Conservation (phyloP, 306 rosid genomes). For the Fragaria nilgerrensis region DNA sequence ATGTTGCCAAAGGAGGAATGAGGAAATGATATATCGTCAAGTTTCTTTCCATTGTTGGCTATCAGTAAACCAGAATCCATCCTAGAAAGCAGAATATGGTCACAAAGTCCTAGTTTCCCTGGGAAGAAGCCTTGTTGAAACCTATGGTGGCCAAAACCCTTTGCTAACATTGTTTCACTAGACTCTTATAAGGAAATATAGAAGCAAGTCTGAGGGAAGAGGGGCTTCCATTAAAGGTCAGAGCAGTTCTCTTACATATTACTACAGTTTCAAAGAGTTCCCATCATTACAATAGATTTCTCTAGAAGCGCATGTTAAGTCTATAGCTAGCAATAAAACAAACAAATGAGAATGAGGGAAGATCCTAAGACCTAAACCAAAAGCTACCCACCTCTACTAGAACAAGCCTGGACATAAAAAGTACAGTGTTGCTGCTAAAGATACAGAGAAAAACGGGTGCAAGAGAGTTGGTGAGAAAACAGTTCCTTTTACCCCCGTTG, state of each 20-base stretch:
- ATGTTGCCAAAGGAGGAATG: not conserved
- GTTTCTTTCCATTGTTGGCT: not conserved
- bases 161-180: not conserved
- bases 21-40: not conserved
- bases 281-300: constrained; percentile 7
- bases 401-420: constrained; percentile 28
- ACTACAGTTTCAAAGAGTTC: constrained; percentile 2
- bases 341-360: constrained; percentile 47
- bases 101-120: not conserved
- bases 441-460: constrained; percentile 20
- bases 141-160: not conserved
- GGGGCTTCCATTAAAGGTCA: constrained; percentile 15
- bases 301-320: constrained; percentile 30
- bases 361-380: constrained; percentile 37
- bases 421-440: constrained; percentile 16
- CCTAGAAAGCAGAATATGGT: not conserved
- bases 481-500: constrained; percentile 30
- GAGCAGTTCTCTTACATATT: constrained; percentile 11
- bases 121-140: not conserved
- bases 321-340: constrained; percentile 33
- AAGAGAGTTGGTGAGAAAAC: constrained; percentile 34
- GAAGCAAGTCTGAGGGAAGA: not conserved
- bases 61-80: not conserved
- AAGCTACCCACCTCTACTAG: constrained; percentile 36
- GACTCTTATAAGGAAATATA: not conserved